Evolutionary conservation across 495 filamentous ascomycete species (phyloP).

Genomic region (Saxispiralis lemnorum): DNA sequence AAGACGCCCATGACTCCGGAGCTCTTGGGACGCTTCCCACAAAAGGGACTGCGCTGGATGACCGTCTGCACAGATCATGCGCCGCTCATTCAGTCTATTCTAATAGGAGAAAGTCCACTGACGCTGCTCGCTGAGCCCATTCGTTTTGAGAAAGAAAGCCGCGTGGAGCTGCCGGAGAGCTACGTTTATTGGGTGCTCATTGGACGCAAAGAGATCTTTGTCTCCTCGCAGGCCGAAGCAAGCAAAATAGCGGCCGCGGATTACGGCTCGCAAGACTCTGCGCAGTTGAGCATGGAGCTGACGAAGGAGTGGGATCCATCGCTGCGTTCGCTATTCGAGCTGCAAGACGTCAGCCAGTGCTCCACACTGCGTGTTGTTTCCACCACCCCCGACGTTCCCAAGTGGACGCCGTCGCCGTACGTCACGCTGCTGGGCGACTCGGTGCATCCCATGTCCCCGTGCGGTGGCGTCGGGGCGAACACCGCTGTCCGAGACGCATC

Average conservation of each 20-base stretch:
- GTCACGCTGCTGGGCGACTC: conserved; percentile 3
- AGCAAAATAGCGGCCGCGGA: not conserved
- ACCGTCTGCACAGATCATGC: conserved; percentile 15
- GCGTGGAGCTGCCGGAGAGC: conserved; percentile 12
- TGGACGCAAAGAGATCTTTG: conserved; percentile 1
- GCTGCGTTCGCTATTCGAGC: not conserved
- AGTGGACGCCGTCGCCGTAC: conserved; percentile 18
- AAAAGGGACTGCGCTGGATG: conserved; percentile 15
- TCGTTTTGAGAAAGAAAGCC: conserved; percentile 11
- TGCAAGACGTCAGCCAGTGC: conserved; percentile 3
- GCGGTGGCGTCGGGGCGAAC: conserved; percentile 2
- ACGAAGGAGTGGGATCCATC: conserved; percentile 11
- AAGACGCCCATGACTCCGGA: conserved; percentile 20
- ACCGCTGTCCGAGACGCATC: conserved; percentile 20
- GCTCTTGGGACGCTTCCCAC: conserved; percentile 10
- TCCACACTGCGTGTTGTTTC: conserved; percentile 2
- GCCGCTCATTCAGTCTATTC: conserved; percentile 4
- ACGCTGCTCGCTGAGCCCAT: conserved; percentile 16
- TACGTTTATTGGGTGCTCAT: conserved; percentile 24
- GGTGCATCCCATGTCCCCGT: conserved; percentile 2
- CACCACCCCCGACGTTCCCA: conserved; percentile 7
- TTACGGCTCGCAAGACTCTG: not conserved
- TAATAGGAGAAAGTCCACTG: conserved; percentile 12
- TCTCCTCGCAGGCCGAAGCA: not conserved
- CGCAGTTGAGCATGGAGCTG: conserved; percentile 6